Conservation (phyloP, 2,329 filamentous ascomycete species). For the Ramularia endophylla region DNA sequence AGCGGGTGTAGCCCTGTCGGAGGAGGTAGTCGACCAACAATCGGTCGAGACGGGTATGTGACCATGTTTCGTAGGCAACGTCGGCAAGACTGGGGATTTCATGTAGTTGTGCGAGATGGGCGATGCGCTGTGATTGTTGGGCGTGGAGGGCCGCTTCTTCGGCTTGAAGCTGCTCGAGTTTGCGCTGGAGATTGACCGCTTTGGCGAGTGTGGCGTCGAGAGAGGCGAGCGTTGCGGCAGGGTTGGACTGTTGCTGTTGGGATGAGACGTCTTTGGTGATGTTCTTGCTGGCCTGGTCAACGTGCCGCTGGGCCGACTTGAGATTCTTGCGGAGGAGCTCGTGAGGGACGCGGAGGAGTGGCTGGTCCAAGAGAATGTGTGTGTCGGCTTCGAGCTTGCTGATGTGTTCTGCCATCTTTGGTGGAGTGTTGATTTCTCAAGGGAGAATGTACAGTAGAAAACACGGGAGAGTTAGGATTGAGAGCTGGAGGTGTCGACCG, state of each 20-base stretch:
- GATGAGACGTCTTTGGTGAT: constrained; percentile 53
- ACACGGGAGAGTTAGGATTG: background rate
- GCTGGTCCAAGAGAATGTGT: constrained; percentile 81
- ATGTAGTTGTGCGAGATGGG: constrained; percentile 76
- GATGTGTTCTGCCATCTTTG: constrained; percentile 46
- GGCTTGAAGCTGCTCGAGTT: constrained; percentile 68
- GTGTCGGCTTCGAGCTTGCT: constrained; percentile 67
- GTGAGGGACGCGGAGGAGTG: constrained; percentile 84
- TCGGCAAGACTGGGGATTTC: constrained; percentile 75
- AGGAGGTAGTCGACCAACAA: constrained; percentile 90
- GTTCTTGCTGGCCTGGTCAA: constrained; percentile 64
- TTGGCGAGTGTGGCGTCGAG: constrained; percentile 80
- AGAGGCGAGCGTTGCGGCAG: constrained; percentile 59
- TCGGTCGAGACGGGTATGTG: constrained; percentile 70
- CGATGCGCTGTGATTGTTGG: constrained; percentile 68
- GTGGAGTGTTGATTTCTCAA: background rate
- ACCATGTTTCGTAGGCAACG: constrained; percentile 91
- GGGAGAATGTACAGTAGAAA: background rate
- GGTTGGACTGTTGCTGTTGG: constrained; percentile 5
- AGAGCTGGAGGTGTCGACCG: background rate
- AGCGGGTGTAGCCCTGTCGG: constrained; percentile 73
- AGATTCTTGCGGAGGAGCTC: constrained; percentile 94
- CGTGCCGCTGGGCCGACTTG: constrained; percentile 70
- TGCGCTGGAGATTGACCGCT: constrained; percentile 82
- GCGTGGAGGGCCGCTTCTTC: constrained; percentile 74